phyloP scores from a whole-genome alignment of 1,284 basidiomycete genomes.

The Neolentinus lepideus region DNA sequence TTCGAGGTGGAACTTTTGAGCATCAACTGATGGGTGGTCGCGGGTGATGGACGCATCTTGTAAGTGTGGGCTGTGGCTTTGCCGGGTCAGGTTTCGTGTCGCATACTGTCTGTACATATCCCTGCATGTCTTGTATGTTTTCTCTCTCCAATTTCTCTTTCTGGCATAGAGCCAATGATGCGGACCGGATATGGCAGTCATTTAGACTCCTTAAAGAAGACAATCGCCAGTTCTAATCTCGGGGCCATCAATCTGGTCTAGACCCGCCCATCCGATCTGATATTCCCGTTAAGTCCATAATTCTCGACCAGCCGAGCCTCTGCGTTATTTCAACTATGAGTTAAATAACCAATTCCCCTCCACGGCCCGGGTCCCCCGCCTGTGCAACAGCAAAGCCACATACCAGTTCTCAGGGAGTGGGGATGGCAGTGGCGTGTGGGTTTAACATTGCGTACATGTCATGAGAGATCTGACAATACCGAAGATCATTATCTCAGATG shows the following conservation, averaged over 20 bases:
- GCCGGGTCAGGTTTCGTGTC: not conserved
- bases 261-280: not conserved
- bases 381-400: too few relatives aligned
- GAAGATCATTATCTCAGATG: too few relatives aligned
- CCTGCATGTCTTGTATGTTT: conserved; percentile 1
- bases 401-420: too few relatives aligned
- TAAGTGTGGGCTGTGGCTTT: not conserved
- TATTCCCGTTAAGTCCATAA: too few relatives aligned
- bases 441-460: too few relatives aligned
- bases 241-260: not conserved
- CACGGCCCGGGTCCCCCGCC: too few relatives aligned
- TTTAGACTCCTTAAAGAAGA: not conserved
- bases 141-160: not conserved
- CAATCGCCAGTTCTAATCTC: not conserved
- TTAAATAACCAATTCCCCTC: too few relatives aligned
- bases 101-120: not conserved
- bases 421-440: too few relatives aligned
- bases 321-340: too few relatives aligned
- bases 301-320: too few relatives aligned
- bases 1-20: conserved; percentile 79
- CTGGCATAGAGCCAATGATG: conserved; percentile 1
- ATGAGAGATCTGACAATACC: too few relatives aligned
- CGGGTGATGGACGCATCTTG: not conserved
- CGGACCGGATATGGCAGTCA: conserved; percentile 1
- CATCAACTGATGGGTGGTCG: conserved; percentile 38